phyloP scores from a whole-genome alignment of 306 rosid genomes.

The Delonix regia region DNA sequence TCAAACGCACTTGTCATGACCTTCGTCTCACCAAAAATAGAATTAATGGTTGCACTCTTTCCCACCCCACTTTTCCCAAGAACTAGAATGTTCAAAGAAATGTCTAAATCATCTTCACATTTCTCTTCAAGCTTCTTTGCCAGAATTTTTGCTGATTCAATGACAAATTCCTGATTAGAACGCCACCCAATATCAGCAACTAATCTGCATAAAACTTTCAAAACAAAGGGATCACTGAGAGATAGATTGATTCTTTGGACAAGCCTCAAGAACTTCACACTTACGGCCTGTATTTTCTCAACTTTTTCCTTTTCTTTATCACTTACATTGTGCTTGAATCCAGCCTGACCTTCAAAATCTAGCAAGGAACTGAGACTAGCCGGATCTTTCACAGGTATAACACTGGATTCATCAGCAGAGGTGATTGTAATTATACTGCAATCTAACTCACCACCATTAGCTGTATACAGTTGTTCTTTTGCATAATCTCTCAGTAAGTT shows the following conservation, averaged over 20 bases:
- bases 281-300: slow-evolving; percentile 38
- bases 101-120: slow-evolving; percentile 48
- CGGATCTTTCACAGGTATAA: slow-evolving; percentile 25
- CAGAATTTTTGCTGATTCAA: slow-evolving; percentile 48
- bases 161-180: slow-evolving; percentile 41
- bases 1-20: slow-evolving; percentile 51
- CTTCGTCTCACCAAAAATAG: slow-evolving; percentile 53
- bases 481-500: slow-evolving; percentile 30
- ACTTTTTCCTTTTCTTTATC: slow-evolving; percentile 47
- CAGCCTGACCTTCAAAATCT: slow-evolving; percentile 31
- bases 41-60: slow-evolving; percentile 69
- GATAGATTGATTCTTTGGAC: slow-evolving; percentile 50
- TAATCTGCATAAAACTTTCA: slow-evolving; percentile 49
- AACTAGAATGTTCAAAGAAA: slow-evolving; percentile 60
- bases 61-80: slow-evolving; percentile 71
- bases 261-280: slow-evolving; percentile 56
- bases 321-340: slow-evolving; percentile 30
- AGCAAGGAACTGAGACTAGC: slow-evolving; percentile 37
- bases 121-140: slow-evolving; percentile 57
- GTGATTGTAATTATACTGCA: slow-evolving; percentile 33
- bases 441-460: slow-evolving; percentile 32
- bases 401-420: slow-evolving; percentile 38
- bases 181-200: slow-evolving; percentile 45
- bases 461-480: slow-evolving; percentile 25
- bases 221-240: slow-evolving; percentile 48